These are phyloP conservation scores for Mortierella sp. DNA, from an alignment of 371 early-diverging fungal genomes.

Conservation along the genomic window DNA sequence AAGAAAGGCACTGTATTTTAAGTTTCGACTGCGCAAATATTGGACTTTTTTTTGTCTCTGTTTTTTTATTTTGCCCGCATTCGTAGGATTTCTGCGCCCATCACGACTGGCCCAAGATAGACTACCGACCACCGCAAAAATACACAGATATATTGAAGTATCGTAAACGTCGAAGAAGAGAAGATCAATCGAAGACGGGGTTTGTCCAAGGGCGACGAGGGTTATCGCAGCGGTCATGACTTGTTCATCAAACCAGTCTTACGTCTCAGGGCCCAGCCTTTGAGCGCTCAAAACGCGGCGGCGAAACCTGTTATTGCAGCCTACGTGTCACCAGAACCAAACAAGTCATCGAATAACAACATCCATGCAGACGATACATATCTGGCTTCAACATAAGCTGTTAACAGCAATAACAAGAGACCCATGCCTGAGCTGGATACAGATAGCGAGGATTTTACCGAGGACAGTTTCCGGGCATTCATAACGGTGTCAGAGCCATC, in stretches of 20 bases:
- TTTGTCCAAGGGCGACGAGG: not conserved
- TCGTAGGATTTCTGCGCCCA: slow-evolving; percentile 8
- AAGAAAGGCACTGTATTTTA: not conserved
- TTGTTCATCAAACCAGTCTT: slow-evolving; percentile 16
- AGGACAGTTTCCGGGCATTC: not conserved
- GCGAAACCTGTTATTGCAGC: not conserved
- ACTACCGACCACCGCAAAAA: slow-evolving; percentile 10
- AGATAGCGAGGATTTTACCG: not conserved
- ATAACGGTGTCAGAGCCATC: not conserved
- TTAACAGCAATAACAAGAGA: not conserved
- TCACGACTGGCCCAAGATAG: slow-evolving; percentile 15
- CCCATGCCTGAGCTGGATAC: not conserved
- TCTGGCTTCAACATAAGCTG: not conserved
- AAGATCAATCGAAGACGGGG: slow-evolving; percentile 2
- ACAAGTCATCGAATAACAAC: not conserved
- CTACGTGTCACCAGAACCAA: not conserved
- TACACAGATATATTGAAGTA: slow-evolving; percentile 16
- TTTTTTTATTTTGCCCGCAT: too few species aligned
- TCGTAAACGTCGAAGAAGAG: slow-evolving; percentile 10
- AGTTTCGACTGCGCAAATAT: not conserved
- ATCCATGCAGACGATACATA: not conserved
- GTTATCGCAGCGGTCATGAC: slow-evolving; percentile 12
- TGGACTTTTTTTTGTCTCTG: not conserved
- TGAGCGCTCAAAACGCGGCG: not conserved
- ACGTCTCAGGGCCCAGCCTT: slow-evolving; percentile 1